Conservation (phyloP, 2,329 filamentous ascomycete genomes). For the Zymoseptoria ardabiliae region DNA sequence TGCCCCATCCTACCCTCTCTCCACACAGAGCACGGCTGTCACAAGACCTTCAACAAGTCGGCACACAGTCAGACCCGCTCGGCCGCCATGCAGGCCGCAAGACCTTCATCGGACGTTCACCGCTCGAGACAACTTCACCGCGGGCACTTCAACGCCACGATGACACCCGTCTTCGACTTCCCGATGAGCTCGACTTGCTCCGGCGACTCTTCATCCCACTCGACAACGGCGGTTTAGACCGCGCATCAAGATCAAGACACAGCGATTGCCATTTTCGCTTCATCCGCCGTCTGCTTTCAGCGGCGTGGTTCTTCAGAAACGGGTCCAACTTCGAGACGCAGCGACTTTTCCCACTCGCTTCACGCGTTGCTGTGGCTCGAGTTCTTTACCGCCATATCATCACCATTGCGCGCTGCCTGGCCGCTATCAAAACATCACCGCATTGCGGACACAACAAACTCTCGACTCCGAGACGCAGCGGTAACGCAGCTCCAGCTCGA, state of each 20-base stretch:
- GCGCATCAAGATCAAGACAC: background rate
- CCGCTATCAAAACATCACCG: background rate
- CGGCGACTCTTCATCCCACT: background rate
- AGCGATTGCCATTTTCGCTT: background rate
- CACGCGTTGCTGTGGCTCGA: background rate
- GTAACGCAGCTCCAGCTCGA: too few relatives aligned
- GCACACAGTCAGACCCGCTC: background rate
- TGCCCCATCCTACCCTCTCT: background rate
- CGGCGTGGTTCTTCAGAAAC: background rate
- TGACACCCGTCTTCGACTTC: background rate
- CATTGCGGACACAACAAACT: background rate
- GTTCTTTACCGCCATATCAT: background rate
- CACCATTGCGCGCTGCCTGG: background rate
- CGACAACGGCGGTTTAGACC: background rate
- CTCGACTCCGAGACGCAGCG: too few relatives aligned
- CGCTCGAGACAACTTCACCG: background rate
- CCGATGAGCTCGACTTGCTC: background rate
- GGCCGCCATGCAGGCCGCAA: background rate
- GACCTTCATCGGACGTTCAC: background rate
- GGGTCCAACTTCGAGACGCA: background rate
- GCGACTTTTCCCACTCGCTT: background rate
- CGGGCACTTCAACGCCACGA: background rate
- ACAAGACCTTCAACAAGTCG: background rate
- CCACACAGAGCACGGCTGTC: background rate
- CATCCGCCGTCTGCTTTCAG: background rate